Conservation (phyloP, 139 green algal genomes). For the Chlorella sorokiniana region DNA sequence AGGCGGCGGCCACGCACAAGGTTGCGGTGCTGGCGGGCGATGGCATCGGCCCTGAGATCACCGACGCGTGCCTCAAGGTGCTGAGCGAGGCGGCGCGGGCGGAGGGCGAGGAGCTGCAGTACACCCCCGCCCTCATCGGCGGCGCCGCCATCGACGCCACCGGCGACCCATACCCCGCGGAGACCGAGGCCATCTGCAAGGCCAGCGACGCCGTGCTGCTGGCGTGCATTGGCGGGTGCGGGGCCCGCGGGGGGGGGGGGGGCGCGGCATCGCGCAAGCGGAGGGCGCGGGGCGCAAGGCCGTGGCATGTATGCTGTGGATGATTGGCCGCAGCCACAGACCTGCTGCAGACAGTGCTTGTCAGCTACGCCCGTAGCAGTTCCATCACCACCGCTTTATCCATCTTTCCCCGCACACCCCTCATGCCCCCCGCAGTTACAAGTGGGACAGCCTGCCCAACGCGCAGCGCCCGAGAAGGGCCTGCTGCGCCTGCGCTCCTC, state of each 20-base stretch:
- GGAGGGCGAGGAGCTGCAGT: conserved; percentile 82
- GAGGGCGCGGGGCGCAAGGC: not conserved
- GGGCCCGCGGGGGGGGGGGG: not conserved
- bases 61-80: conserved; percentile 76
- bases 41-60: conserved; percentile 98
- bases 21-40: conserved; percentile 93
- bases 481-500: conserved; percentile 88
- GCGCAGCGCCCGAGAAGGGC: conserved; percentile 89
- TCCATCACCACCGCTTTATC: not conserved
- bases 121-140: conserved; percentile 86
- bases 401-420: not conserved
- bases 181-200: conserved; percentile 87
- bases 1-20: conserved; percentile 58
- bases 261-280: not conserved
- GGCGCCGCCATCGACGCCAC: conserved; percentile 94
- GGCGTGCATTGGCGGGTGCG: conserved; percentile 87
- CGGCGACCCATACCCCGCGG: conserved; percentile 83
- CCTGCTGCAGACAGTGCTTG: too few relatives aligned
- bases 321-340: too few relatives aligned
- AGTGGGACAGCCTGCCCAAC: conserved; percentile 94
- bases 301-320: not conserved
- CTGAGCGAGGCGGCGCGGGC: conserved; percentile 73
- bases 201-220: conserved; percentile 91
- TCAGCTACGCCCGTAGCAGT: too few relatives aligned
- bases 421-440: conserved; percentile 78